Evolutionary conservation across 148 eudicot species (phyloP).

Genomic region (Rhododendron ferrugineum): DNA sequence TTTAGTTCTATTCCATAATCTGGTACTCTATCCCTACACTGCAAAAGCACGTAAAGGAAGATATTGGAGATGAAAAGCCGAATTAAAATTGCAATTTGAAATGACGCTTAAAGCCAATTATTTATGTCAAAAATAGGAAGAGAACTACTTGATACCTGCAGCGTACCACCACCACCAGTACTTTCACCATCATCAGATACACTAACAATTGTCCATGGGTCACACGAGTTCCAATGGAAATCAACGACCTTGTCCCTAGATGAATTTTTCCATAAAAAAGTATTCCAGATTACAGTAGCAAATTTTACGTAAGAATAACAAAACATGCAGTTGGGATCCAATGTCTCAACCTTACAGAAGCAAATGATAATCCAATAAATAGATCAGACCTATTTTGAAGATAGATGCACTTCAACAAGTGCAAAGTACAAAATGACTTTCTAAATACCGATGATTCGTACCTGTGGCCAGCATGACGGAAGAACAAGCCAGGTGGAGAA

Average conservation of each 20-base stretch:
- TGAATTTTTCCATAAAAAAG: not conserved
- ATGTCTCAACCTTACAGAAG: not conserved
- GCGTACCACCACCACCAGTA: conserved; percentile 88
- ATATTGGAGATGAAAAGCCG: not conserved
- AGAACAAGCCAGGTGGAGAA: conserved; percentile 69
- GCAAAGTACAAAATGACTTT: not conserved
- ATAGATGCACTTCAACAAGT: not conserved
- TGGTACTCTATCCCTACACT: not conserved
- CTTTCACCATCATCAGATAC: conserved; percentile 92
- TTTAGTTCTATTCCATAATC: not conserved
- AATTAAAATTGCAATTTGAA: not conserved
- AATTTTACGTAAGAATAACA: not conserved
- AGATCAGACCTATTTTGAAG: not conserved
- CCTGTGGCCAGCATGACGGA: conserved; percentile 95
- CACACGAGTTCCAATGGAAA: conserved; percentile 85
- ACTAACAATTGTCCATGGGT: conserved; percentile 96
- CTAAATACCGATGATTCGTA: conserved; percentile 18
- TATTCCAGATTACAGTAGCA: not conserved
- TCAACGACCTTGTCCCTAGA: conserved; percentile 91
- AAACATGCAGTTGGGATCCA: not conserved
- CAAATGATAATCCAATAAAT: not conserved
- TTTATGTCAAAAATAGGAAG: not conserved
- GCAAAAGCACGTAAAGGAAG: not conserved
- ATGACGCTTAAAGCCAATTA: not conserved
- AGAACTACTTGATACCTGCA: conserved; percentile 53